A percentile compares a stretch with the other conserved stretches of the same genome.
Conservation (phyloP, 192 early-diverging fungal species). For the Physocladia obscura region DNA sequence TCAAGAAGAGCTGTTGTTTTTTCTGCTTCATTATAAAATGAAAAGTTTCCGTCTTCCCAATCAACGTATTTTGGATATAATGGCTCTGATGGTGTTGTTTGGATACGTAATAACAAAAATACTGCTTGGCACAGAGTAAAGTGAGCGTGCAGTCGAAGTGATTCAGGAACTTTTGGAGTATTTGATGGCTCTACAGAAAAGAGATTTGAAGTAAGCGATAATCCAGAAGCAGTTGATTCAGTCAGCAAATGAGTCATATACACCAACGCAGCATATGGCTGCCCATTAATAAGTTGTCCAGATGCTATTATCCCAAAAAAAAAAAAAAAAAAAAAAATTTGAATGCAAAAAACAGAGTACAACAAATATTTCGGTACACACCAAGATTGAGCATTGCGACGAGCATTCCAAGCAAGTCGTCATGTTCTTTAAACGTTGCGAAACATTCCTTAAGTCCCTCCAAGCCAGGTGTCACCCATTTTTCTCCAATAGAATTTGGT, state of each 20-base stretch:
- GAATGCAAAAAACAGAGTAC: neutral
- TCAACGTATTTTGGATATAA: conserved; percentile 21
- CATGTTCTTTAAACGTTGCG: conserved; percentile 2
- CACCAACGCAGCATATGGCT: conserved; percentile 15
- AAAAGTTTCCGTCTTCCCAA: conserved; percentile 18
- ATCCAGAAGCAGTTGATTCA: conserved; percentile 2
- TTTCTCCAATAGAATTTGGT: conserved; percentile 19
- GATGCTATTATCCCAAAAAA: conserved; percentile 31
- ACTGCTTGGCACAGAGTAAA: conserved; percentile 41
- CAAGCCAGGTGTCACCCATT: conserved; percentile 29
- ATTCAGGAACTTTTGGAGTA: conserved; percentile 23
- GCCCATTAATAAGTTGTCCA: conserved; percentile 17
- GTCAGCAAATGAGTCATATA: neutral
- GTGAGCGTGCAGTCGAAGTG: conserved; percentile 33
- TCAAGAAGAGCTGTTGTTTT: conserved; percentile 13
- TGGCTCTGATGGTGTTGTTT: conserved; percentile 17
- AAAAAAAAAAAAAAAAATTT: neutral
- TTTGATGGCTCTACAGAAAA: neutral
- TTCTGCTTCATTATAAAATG: conserved; percentile 26
- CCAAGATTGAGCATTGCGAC: conserved; percentile 19
- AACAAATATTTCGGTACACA: conserved; percentile 1
- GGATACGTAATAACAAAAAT: conserved; percentile 37
- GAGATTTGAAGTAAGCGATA: neutral
- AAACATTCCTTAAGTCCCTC: conserved; percentile 8
- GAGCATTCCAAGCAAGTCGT: conserved; percentile 26